Conservation (phyloP, 1,284 basidiomycete genomes). For the Rhodotorula sp. region DNA sequence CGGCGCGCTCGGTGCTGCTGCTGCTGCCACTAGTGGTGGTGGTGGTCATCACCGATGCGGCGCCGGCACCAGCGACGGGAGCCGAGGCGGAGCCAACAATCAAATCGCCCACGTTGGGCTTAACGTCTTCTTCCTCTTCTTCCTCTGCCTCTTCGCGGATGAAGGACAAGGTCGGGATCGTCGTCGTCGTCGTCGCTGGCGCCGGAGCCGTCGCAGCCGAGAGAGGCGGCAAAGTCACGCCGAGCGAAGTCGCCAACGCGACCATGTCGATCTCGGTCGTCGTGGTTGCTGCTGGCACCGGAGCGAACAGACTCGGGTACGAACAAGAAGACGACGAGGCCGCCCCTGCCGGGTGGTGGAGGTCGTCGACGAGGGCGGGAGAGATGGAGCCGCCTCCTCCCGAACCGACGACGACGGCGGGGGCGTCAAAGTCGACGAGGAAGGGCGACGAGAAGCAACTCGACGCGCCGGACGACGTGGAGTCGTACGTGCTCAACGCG, state of each 20-base stretch:
- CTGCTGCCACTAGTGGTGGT: no score
- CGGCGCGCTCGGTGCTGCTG: no score
- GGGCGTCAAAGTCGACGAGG: slow-evolving; percentile 15
- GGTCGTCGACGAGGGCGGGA: background rate
- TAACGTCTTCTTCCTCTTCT: slow-evolving; percentile 18
- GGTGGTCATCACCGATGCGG: no score
- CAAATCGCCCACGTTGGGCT: slow-evolving; percentile 4
- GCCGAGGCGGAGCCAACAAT: no score
- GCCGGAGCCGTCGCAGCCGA: background rate
- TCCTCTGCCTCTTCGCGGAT: slow-evolving; percentile 7
- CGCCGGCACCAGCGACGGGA: no score
- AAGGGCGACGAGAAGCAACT: slow-evolving; percentile 22
- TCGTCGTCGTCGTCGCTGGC: background rate
- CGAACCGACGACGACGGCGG: background rate
- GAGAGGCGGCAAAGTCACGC: background rate
- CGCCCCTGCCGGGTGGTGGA: background rate
- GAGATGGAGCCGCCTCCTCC: background rate
- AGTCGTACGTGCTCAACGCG: slow-evolving; percentile 20
- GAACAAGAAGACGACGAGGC: no score
- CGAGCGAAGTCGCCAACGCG: slow-evolving; percentile 1
- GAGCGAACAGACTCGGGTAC: slow-evolving; percentile 18
- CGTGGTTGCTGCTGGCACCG: background rate
- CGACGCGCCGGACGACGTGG: background rate
- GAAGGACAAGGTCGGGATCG: background rate
- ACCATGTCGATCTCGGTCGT: background rate